Evolutionary conservation across 805 yeast species (phyloP), one percentile per base, ranked within the genome.

Genomic region (Hanseniaspora lachancei): DNA sequence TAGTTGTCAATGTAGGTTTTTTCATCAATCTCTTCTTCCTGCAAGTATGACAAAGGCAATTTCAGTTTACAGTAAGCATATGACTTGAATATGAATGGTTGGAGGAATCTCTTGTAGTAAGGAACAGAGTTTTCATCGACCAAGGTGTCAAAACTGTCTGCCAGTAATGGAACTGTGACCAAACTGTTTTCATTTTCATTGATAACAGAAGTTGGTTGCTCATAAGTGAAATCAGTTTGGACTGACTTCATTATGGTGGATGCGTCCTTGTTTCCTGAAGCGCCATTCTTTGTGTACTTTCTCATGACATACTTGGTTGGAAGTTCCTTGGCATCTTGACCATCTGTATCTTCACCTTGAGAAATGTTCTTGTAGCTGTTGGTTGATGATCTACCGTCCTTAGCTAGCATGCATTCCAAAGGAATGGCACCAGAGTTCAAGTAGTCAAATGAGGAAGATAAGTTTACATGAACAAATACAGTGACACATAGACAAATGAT

Each of bases 401-500:
- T 71, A 18, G 95, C 83, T 64, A 74, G 78, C 95, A 85, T 84
- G 35, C 80, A 76, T 62, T 84, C 89, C 27, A 81, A 71, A 39
- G 95, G 89, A 49, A 83, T 74, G 34, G 76, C 77, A 27, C 39
- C 34, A 0, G 64, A 64, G 58, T 83, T 64, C 65, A 89, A 72
- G 13, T 76, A 74, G 57, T 77, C 82, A 65, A 88, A 86, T 0
- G 96, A 87, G 9, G 64, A 59, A 59, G 75, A 78, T 65, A 91
- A 68, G 59, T 79, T 77, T 34, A 79, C 18, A 63, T 91, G 96
- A 57, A 78, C 74, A 64, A 86, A 82, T 4, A 77, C 77, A 0
- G 97, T 87, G 60, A 76, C 68, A 9, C 76, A 77, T 15, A 87
- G 63, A 43, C 84, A 73, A 52, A 89, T 74, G 1, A 80, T 81